phyloP scores from a whole-genome alignment of 768 basidiomycete species.

The Serendipita sp. region DNA sequence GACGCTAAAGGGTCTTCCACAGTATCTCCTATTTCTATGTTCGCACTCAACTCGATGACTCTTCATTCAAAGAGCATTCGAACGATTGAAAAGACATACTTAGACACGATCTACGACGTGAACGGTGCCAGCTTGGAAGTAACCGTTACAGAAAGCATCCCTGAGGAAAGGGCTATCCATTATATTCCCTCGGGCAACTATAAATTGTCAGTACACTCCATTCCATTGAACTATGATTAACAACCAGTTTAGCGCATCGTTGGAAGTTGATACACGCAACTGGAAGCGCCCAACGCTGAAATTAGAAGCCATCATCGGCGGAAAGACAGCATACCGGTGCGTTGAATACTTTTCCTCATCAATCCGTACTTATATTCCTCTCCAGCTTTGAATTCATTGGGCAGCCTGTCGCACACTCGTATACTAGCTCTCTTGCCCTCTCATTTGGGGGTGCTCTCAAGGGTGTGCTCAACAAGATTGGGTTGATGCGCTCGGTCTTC shows the following conservation, averaged over 20 bases:
- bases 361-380: background rate
- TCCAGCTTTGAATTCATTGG: background rate
- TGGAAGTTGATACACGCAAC: constrained; percentile 53
- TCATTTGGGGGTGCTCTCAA: constrained; percentile 1
- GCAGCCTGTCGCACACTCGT: background rate
- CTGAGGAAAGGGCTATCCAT: constrained; percentile 36
- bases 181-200: constrained; percentile 49
- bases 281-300: constrained; percentile 31
- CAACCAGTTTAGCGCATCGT: constrained; percentile 31
- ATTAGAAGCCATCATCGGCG: constrained; percentile 46
- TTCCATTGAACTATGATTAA: background rate
- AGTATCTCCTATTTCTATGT: constrained; percentile 8
- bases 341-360: constrained; percentile 11
- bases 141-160: constrained; percentile 25
- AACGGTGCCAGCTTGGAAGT: constrained; percentile 12
- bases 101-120: constrained; percentile 18
- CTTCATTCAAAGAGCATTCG: constrained; percentile 5
- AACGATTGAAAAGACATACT: constrained; percentile 21
- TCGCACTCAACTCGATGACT: background rate
- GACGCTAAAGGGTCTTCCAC: constrained; percentile 32
- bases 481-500: background rate
- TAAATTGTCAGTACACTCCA: constrained; percentile 34
- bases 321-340: constrained; percentile 35
- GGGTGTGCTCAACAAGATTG: background rate
- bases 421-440: background rate